Evolutionary conservation across 2,329 filamentous ascomycete species (phyloP).

Genomic region (Claviceps sp.): DNA sequence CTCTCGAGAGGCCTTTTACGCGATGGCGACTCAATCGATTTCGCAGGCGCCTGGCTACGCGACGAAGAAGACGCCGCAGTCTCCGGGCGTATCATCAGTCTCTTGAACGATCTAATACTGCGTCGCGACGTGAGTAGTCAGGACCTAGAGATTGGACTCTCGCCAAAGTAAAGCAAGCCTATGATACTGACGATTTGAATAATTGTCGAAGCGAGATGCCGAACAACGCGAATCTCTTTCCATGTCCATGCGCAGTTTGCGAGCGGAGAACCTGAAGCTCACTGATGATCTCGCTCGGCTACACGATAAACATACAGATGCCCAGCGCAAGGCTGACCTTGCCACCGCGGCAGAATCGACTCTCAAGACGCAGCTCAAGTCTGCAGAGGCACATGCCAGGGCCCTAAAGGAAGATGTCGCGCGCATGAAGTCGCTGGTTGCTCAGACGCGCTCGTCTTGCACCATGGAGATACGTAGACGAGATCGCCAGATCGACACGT

Average conservation of each 20-base stretch:
- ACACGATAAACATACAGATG: slow-evolving; percentile 38
- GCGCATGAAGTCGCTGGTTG: slow-evolving; percentile 63
- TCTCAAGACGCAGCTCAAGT: slow-evolving; percentile 54
- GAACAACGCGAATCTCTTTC: slow-evolving; percentile 77
- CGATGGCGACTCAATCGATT: slow-evolving; percentile 67
- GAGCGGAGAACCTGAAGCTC: slow-evolving; percentile 62
- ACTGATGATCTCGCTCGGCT: slow-evolving; percentile 52
- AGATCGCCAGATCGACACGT: slow-evolving; percentile 73
- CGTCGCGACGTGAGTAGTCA: slow-evolving; percentile 58
- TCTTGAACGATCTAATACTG: slow-evolving; percentile 86
- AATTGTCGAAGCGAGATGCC: slow-evolving; percentile 56
- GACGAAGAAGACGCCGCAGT: slow-evolving; percentile 44
- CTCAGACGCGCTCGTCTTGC: slow-evolving; percentile 75
- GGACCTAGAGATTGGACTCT: neutral
- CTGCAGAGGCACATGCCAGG: slow-evolving; percentile 60
- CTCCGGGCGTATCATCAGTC: slow-evolving; percentile 78
- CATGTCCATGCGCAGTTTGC: slow-evolving; percentile 60
- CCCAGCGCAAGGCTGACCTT: slow-evolving; percentile 40
- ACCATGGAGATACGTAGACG: slow-evolving; percentile 83
- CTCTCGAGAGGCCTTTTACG: slow-evolving; percentile 51
- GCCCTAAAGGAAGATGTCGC: slow-evolving; percentile 74
- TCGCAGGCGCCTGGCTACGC: slow-evolving; percentile 55
- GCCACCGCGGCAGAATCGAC: slow-evolving; percentile 59
- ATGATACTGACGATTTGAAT: too few relatives aligned
- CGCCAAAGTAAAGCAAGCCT: too few relatives aligned